These are phyloP conservation scores for Saccharomyces hybrid DNA, from an alignment of 1,139 yeast genomes.

Conservation along the genomic window DNA sequence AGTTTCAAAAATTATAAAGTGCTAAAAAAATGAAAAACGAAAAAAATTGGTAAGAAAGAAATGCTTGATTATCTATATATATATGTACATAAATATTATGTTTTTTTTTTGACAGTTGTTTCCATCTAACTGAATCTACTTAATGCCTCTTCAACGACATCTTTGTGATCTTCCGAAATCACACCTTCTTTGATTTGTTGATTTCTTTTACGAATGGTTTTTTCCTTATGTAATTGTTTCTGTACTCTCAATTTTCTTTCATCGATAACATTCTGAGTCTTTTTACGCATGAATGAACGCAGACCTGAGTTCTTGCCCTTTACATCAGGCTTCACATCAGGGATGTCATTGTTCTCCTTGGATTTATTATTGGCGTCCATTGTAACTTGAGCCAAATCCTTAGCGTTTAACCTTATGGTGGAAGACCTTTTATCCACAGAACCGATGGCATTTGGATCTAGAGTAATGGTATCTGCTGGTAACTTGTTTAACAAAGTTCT, in stretches of 20 bases:
- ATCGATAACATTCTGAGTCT: constrained; percentile 78
- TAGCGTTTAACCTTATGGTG: constrained; percentile 54
- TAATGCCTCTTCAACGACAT: constrained; percentile 31
- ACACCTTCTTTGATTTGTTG: constrained; percentile 44
- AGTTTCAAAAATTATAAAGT: not conserved
- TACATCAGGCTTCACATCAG: constrained; percentile 51
- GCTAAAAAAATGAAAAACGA: not conserved
- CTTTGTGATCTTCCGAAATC: constrained; percentile 34
- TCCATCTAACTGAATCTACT: constrained; percentile 24
- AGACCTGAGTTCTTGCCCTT: constrained; percentile 78
- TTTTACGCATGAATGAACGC: constrained; percentile 75
- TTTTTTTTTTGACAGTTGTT: not conserved
- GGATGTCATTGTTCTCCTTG: constrained; percentile 36
- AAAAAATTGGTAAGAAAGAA: not conserved
- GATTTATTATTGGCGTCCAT: constrained; percentile 35
- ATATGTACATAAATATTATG: not conserved
- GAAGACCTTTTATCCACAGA: constrained; percentile 68
- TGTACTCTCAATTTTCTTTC: constrained; percentile 82
- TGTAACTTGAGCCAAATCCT: constrained; percentile 45
- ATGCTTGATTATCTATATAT: not conserved
- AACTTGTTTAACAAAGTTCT: constrained; percentile 78
- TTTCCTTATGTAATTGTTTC: constrained; percentile 65
- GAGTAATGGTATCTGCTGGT: constrained; percentile 83
- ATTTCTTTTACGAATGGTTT: constrained; percentile 57
- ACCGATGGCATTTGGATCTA: constrained; percentile 87